These are phyloP conservation scores for Fusarium nematophilum DNA, from an alignment of 2,329 filamentous ascomycete genomes.

Conservation along the genomic window DNA sequence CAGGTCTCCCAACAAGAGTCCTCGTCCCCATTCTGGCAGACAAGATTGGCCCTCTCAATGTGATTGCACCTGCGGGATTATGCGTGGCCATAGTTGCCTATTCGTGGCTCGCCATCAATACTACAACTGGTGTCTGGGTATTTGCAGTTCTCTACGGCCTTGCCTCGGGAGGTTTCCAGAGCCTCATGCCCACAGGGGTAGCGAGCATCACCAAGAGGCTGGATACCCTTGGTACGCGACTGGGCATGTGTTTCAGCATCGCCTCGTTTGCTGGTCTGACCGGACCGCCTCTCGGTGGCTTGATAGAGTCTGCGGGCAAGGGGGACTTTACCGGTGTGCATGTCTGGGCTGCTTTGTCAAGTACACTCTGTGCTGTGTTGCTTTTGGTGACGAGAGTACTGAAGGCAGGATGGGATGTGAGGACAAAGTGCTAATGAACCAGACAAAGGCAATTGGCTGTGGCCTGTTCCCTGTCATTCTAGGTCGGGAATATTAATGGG, in stretches of 20 bases:
- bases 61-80: constrained; percentile 43
- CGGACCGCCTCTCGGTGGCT: constrained; percentile 54
- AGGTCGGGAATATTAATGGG: no score
- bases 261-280: constrained; percentile 53
- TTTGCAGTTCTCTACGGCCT: constrained; percentile 49
- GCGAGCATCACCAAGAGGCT: constrained; percentile 53
- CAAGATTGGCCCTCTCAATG: constrained; percentile 51
- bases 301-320: constrained; percentile 33
- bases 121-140: constrained; percentile 48
- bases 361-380: constrained; percentile 41
- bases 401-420: constrained; percentile 34
- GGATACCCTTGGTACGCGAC: constrained; percentile 52
- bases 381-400: constrained; percentile 24
- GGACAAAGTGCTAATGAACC: constrained; percentile 35
- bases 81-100: constrained; percentile 50
- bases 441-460: no score
- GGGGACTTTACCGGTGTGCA: constrained; percentile 46
- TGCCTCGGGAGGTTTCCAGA: constrained; percentile 51
- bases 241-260: constrained; percentile 56
- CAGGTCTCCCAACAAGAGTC: constrained; percentile 52
- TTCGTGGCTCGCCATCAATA: constrained; percentile 52
- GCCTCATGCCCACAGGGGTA: constrained; percentile 53
- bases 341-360: constrained; percentile 49
- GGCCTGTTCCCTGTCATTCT: no score
- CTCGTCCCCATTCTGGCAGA: constrained; percentile 52